A percentile compares a stretch with the other conserved stretches of the same genome.
phyloP scores from a whole-genome alignment of 2,329 filamentous ascomycete genomes.

The Thelonectria blattea region DNA sequence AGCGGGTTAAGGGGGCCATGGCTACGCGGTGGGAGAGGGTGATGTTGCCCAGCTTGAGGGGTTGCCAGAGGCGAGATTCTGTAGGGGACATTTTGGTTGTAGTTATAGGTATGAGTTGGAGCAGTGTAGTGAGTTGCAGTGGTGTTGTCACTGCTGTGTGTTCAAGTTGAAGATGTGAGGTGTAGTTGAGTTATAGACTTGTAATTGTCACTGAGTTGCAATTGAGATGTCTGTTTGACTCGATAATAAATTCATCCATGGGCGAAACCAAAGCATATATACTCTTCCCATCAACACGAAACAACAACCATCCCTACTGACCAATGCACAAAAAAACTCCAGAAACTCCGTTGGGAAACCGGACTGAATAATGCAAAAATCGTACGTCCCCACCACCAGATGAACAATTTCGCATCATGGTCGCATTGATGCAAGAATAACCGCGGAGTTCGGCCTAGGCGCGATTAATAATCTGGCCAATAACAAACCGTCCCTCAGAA shows the following conservation, averaged over 20 bases:
- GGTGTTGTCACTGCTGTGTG: no score
- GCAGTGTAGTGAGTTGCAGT: no score
- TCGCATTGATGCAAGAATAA: no score
- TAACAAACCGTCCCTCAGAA: no score
- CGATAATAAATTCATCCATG: not conserved
- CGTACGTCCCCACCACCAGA: not conserved
- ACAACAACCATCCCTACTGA: not conserved
- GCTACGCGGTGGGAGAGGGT: constrained; percentile 52
- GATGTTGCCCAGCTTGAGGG: constrained; percentile 48
- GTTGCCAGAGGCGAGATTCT: constrained; percentile 38
- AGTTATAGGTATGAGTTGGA: not conserved
- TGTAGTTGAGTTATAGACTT: not conserved
- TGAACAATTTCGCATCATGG: not conserved
- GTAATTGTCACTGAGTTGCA: not conserved
- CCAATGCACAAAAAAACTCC: not conserved
- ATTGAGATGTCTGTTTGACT: not conserved
- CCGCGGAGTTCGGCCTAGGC: not conserved
- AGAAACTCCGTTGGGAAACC: not conserved
- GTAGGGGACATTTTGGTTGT: constrained; percentile 21
- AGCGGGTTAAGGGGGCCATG: constrained; percentile 63
- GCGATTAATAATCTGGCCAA: no score
- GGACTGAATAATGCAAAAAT: not conserved
- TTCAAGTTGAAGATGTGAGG: not conserved
- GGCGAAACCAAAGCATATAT: not conserved
- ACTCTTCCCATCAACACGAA: not conserved